These are phyloP conservation scores for Barnettozyma populi DNA, from an alignment of 805 yeast genomes.

Conservation along the genomic window DNA sequence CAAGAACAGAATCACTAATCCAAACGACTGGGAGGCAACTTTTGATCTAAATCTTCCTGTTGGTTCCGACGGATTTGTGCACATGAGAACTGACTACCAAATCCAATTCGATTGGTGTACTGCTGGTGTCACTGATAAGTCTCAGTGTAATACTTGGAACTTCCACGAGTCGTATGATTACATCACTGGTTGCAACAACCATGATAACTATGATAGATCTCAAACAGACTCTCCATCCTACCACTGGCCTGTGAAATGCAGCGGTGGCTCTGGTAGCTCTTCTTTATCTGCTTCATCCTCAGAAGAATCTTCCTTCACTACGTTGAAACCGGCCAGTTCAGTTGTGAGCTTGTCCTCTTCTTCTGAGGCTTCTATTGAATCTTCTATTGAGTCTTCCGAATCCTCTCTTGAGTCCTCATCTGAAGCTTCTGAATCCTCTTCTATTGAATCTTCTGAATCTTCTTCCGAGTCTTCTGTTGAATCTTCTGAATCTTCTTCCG, in stretches of 20 bases:
- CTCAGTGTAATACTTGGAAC: constrained; percentile 1
- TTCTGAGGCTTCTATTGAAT: background rate
- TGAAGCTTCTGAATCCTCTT: background rate
- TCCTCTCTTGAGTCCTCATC: background rate
- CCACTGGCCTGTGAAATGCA: constrained; percentile 7
- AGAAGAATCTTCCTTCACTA: background rate
- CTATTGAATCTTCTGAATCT: background rate
- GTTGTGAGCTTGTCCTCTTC: background rate
- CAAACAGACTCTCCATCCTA: constrained; percentile 8
- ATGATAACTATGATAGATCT: constrained; percentile 1
- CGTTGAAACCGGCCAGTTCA: background rate
- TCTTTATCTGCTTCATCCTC: background rate
- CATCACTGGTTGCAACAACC: constrained; percentile 8
- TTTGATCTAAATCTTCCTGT: background rate
- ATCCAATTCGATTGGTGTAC: constrained; percentile 25
- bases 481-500: background rate
- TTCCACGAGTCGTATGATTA: constrained; percentile 7
- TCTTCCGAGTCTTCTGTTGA: background rate
- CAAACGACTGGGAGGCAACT: constrained; percentile 8
- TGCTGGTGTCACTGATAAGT: constrained; percentile 12
- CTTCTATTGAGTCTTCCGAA: background rate
- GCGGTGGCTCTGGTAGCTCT: background rate
- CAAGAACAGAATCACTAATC: background rate
- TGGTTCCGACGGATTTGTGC: constrained; percentile 1
- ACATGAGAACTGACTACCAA: constrained; percentile 9